Evolutionary conservation across 495 filamentous ascomycete species (phyloP).

Genomic region (Penicillium crystallinum): DNA sequence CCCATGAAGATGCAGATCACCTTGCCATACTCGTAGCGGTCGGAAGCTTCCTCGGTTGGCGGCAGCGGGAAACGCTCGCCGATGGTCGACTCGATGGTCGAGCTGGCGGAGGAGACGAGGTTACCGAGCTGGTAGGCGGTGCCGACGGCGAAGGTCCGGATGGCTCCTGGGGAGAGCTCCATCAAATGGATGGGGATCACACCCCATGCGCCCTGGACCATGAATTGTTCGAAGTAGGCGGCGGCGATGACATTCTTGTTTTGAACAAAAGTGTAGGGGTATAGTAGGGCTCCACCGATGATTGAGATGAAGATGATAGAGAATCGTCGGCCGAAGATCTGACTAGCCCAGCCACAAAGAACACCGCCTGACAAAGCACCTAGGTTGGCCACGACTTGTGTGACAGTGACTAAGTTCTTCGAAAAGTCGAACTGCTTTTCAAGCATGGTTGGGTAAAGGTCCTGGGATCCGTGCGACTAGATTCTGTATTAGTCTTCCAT

Average conservation of each 20-base stretch:
- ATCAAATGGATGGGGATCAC: slow-evolving; percentile 82
- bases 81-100: slow-evolving; percentile 79
- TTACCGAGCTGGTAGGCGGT: slow-evolving; percentile 84
- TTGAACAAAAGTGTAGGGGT: slow-evolving; percentile 72
- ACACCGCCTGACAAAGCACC: slow-evolving; percentile 79
- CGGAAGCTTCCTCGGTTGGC: slow-evolving; percentile 34
- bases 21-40: slow-evolving; percentile 76
- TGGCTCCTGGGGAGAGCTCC: slow-evolving; percentile 76
- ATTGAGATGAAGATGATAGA: slow-evolving; percentile 73
- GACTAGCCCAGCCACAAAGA: slow-evolving; percentile 67
- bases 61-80: slow-evolving; percentile 76
- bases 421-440: slow-evolving; percentile 70
- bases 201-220: slow-evolving; percentile 82
- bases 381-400: slow-evolving; percentile 79
- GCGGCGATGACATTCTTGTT: slow-evolving; percentile 63
- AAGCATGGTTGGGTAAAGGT: slow-evolving; percentile 85
- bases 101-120: slow-evolving; percentile 70
- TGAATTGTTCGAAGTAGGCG: slow-evolving; percentile 91
- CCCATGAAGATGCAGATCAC: slow-evolving; percentile 94
- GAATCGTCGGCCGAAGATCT: slow-evolving; percentile 79
- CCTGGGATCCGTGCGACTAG: slow-evolving; percentile 79
- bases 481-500: neutral
- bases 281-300: slow-evolving; percentile 71
- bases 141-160: slow-evolving; percentile 80
- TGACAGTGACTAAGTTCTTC: slow-evolving; percentile 67